Base-by-base conservation (phyloP, 2,329 filamentous ascomycete species). In the Calonectria henricotiae region DNA sequence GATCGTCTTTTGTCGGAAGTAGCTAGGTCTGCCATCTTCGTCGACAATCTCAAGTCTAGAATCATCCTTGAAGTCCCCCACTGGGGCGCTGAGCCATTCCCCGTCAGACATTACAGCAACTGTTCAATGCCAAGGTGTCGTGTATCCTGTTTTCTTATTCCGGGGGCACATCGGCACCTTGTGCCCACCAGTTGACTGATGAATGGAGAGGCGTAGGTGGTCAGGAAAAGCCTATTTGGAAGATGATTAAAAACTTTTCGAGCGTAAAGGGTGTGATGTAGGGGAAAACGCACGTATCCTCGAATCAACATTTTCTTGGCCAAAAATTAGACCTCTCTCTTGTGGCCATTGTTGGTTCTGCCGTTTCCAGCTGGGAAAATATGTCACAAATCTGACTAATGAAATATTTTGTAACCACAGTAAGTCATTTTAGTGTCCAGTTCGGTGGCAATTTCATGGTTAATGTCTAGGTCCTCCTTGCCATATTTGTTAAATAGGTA, bases 281-380 rank as follows among this genome's bases (percentile, higher is more conserved):
- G 11, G 30, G 4, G 32, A 12, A 32, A 5, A 5, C 51, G 13
- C 35, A 55, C 51, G 20, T 55, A 55, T 67, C 79, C 79, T 27
- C 79, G 74, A 5, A 76, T 73, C 1, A 81, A 30, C 79, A 81
- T 81, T 39, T 80, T 73, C 65, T 80, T 80, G 6, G 79, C 79
- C 7, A 80, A 64, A 64, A 74, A 79, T 37, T 77, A 75, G n/a
- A 75, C 68, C 17, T 78, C 76, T 23, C 74, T 70, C 55, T 72
- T 77, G 46, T 79, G 80, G 0, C 66, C 65, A 13, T 75, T 75
- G 11, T 58, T 72, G 0, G 74, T 72, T 20, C 75, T 54, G 5
- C 70, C 71, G 9, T 65, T 37, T 1, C 77, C 73, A 1, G 65
- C 58, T 0, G 77, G 79, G 41, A 77, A 80, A 5, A 78, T 77